phyloP scores from a whole-genome alignment of 306 rosid genomes.

The Inga leiocalycina region DNA sequence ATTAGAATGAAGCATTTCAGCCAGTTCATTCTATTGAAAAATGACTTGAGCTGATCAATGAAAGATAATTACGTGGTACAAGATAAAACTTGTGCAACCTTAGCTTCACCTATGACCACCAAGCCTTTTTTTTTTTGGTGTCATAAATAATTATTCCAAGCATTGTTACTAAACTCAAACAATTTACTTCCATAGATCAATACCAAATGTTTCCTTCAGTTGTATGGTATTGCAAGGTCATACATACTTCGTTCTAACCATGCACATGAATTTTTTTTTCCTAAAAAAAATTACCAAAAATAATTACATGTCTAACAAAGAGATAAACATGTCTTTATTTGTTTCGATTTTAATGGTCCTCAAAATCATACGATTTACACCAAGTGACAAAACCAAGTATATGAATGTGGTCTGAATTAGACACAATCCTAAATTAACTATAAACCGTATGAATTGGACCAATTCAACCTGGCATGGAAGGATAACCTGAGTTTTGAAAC shows the following conservation, averaged over 20 bases:
- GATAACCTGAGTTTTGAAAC: background rate
- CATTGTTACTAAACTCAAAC: background rate
- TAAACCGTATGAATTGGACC: background rate
- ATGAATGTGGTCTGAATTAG: background rate
- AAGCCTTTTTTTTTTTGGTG: background rate
- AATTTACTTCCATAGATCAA: background rate
- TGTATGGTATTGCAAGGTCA: constrained; percentile 13
- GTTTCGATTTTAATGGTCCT: background rate
- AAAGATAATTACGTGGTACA: background rate
- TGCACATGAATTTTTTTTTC: background rate
- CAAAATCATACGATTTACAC: background rate
- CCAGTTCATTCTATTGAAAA: background rate
- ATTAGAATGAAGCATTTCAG: background rate
- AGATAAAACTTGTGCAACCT: background rate
- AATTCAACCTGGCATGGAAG: background rate
- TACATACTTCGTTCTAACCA: background rate
- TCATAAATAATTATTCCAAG: background rate
- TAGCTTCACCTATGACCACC: background rate
- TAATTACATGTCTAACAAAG: background rate
- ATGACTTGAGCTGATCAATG: background rate
- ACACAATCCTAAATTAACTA: background rate
- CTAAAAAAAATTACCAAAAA: too few species aligned
- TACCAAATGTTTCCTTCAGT: background rate
- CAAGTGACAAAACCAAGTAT: background rate
- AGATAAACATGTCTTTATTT: background rate